phyloP scores from a whole-genome alignment of 176 grass and related monocot species.

The Miscanthus lutarioriparius region DNA sequence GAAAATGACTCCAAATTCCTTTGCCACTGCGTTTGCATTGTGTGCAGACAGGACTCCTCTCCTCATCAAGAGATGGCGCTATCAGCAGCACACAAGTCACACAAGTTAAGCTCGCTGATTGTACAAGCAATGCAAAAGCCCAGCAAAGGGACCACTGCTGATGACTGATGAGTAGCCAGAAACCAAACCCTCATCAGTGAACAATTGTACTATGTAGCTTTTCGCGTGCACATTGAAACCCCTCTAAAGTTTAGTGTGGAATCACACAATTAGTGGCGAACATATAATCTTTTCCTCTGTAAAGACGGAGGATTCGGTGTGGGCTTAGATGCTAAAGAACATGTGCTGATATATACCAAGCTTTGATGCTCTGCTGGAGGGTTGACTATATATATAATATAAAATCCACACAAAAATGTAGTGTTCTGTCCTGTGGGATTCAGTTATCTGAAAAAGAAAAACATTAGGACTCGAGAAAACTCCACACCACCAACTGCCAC shows the following conservation, averaged over 20 bases:
- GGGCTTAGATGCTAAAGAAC: conserved; percentile 7
- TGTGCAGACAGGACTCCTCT: not conserved
- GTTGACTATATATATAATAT: not conserved
- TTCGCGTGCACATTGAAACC: not conserved
- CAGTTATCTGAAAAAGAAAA: not conserved
- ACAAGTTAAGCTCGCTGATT: not conserved
- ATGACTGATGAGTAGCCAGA: not conserved
- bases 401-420: not conserved
- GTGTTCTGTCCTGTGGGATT: not conserved
- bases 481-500: not conserved
- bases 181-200: not conserved
- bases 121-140: not conserved
- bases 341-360: not conserved
- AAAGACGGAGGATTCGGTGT: not conserved
- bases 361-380: not conserved
- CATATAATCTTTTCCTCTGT: not conserved
- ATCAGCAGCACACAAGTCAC: not conserved
- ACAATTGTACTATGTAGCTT: not conserved
- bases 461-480: not conserved
- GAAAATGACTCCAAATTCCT: not conserved
- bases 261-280: not conserved
- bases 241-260: not conserved
- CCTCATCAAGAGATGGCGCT: not conserved
- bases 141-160: not conserved
- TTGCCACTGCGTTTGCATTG: not conserved